phyloP scores from a whole-genome alignment of 2,329 filamentous ascomycete genomes.

The Hirsutella minnesotensis region DNA sequence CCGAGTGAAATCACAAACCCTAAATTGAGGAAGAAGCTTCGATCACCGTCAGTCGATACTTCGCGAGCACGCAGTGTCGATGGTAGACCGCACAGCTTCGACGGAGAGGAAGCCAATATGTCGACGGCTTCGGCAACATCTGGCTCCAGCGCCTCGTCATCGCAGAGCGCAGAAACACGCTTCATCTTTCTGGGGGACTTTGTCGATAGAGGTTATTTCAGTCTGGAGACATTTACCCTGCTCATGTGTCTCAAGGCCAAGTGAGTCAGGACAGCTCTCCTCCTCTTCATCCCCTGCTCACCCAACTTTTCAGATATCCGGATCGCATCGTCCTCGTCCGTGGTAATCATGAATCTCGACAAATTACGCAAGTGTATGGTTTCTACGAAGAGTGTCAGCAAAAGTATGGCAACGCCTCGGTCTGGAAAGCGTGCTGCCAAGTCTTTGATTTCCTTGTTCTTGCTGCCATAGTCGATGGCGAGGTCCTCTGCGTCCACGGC shows the following conservation, averaged over 20 bases:
- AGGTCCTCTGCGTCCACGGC: constrained; percentile 96
- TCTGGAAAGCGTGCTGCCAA: constrained; percentile 99
- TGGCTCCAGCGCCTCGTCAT: constrained; percentile 22
- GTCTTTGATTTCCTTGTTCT: constrained; percentile 98
- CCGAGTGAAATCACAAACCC: constrained; percentile 81
- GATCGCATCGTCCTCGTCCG: constrained; percentile 91
- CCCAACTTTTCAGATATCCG: constrained; percentile 56
- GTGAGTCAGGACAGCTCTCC: constrained; percentile 22
- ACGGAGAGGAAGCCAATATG: constrained; percentile 30
- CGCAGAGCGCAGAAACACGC: constrained; percentile 40
- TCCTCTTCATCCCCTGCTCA: neutral
- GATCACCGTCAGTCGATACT: constrained; percentile 20
- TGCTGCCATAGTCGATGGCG: constrained; percentile 93
- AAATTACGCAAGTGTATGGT: constrained; percentile 96
- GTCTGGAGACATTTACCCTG: constrained; percentile 92
- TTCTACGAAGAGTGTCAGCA: constrained; percentile 98
- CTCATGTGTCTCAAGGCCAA: constrained; percentile 86
- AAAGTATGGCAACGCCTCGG: constrained; percentile 96
- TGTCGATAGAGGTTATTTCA: constrained; percentile 95
- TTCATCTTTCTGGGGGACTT: constrained; percentile 72
- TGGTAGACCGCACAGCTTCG: constrained; percentile 37
- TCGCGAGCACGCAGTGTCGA: constrained; percentile 4
- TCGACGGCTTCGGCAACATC: constrained; percentile 12
- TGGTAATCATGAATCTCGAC: constrained; percentile 94
- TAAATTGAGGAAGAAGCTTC: constrained; percentile 77